A percentile compares a stretch with the other conserved stretches of the same genome.
Conservation (phyloP, 2,329 filamentous ascomycete genomes). For the Venturia pyrina region DNA sequence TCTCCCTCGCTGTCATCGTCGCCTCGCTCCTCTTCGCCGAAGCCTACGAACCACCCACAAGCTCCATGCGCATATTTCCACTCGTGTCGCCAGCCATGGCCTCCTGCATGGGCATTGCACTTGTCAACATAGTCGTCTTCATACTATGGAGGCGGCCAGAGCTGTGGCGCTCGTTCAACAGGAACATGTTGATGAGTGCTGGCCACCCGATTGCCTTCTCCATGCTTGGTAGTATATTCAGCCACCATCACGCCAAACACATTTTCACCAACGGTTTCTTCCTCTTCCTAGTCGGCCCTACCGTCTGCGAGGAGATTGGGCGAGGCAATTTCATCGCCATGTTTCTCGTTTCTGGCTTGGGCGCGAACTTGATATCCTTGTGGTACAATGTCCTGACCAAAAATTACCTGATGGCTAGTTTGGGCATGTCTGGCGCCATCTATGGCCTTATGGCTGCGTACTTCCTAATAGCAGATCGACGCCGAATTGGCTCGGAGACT, state of each 20-base stretch:
- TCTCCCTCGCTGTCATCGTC: slow-evolving; percentile 20
- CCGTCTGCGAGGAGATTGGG: slow-evolving; percentile 49
- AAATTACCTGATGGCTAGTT: slow-evolving; percentile 38
- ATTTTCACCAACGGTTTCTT: not conserved
- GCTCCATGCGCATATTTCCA: slow-evolving; percentile 24
- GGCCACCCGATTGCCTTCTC: slow-evolving; percentile 46
- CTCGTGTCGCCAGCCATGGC: slow-evolving; percentile 47
- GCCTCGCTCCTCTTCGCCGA: slow-evolving; percentile 21
- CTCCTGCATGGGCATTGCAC: slow-evolving; percentile 46
- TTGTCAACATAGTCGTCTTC: slow-evolving; percentile 43
- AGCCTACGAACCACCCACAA: slow-evolving; percentile 24
- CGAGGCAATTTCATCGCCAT: slow-evolving; percentile 59
- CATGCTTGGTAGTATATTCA: slow-evolving; percentile 50
- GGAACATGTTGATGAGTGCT: slow-evolving; percentile 42
- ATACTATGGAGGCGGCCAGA: slow-evolving; percentile 49
- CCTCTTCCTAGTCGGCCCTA: not conserved
- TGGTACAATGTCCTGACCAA: slow-evolving; percentile 32
- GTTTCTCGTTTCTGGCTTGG: slow-evolving; percentile 49
- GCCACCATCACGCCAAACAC: slow-evolving; percentile 37
- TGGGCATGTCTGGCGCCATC: slow-evolving; percentile 59
- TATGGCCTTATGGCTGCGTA: slow-evolving; percentile 51
- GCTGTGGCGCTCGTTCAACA: slow-evolving; percentile 36
- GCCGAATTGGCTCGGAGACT: not conserved
- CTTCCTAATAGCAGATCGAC: not conserved
- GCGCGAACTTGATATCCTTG: slow-evolving; percentile 52